A percentile compares a stretch with the other conserved stretches of the same genome.
Conservation (phyloP, 768 basidiomycete species). For the Kwoniella heveanensis region DNA sequence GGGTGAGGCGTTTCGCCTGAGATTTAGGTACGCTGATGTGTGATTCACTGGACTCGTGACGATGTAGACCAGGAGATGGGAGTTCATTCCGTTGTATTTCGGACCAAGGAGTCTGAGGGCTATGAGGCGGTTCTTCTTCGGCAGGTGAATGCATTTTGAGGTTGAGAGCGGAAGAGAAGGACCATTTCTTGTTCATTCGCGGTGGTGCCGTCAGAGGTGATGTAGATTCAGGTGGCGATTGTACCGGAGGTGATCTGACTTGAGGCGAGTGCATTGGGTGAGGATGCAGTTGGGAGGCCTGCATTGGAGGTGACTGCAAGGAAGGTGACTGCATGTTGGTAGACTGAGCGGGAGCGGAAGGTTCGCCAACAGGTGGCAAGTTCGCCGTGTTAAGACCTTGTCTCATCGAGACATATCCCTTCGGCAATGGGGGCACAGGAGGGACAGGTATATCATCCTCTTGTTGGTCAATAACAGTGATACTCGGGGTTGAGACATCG, state of each 20-base stretch:
- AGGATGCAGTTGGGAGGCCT: background rate
- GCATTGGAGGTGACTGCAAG: background rate
- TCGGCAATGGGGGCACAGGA: constrained; percentile 55
- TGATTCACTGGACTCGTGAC: constrained; percentile 26
- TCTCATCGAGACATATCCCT: constrained; percentile 47
- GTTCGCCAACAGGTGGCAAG: constrained; percentile 21
- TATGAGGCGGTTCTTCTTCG: constrained; percentile 47
- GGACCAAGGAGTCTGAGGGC: constrained; percentile 44
- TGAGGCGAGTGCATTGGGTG: background rate
- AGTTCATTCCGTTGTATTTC: constrained; percentile 36
- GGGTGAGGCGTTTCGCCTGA: constrained; percentile 36
- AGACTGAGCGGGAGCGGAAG: constrained; percentile 47
- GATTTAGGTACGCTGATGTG: constrained; percentile 20
- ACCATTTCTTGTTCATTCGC: constrained; percentile 55
- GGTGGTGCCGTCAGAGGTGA: constrained; percentile 23
- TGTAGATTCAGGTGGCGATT: constrained; percentile 13
- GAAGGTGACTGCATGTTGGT: background rate
- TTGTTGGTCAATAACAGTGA: constrained; percentile 28
- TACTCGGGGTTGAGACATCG: constrained; percentile 33
- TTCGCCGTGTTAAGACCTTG: constrained; percentile 32
- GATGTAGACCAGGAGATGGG: constrained; percentile 21
- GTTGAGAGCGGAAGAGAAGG: constrained; percentile 54
- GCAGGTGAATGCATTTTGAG: constrained; percentile 41
- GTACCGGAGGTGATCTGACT: constrained; percentile 18
- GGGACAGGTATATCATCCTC: constrained; percentile 37